Conservation (phyloP, 345 rosid genomes). For the Aurinia saxatilis region DNA sequence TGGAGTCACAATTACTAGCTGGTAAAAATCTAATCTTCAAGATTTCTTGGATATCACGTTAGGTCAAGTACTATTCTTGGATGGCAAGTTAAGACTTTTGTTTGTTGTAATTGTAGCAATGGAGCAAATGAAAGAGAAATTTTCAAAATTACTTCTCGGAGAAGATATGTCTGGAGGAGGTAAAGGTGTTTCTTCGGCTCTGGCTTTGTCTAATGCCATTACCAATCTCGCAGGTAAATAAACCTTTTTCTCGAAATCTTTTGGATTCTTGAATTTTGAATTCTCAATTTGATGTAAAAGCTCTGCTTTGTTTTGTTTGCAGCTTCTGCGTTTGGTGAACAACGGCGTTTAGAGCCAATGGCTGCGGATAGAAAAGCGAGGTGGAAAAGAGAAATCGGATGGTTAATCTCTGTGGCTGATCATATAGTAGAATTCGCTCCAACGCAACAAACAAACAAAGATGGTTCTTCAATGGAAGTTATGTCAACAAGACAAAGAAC, state of each 20-base stretch:
- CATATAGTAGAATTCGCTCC: conserved; percentile 66
- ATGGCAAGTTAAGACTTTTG: not conserved
- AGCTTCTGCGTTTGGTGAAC: conserved; percentile 49
- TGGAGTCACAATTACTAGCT: conserved; percentile 29
- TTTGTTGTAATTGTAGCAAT: conserved; percentile 32
- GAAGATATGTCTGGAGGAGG: conserved; percentile 88
- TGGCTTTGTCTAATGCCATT: conserved; percentile 57
- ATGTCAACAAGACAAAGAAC: conserved; percentile 75
- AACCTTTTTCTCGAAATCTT: too few species aligned
- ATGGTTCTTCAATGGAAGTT: conserved; percentile 59
- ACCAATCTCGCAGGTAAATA: too few species aligned
- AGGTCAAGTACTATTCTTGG: not conserved
- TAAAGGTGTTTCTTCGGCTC: conserved; percentile 71
- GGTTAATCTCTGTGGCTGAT: conserved; percentile 66
- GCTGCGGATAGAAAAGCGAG: conserved; percentile 42
- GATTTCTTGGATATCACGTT: not conserved
- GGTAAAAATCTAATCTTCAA: conserved; percentile 12
- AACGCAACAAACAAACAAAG: conserved; percentile 52
- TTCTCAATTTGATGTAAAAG: too few species aligned
- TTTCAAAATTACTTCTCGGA: conserved; percentile 57
- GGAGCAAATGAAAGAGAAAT: conserved; percentile 62
- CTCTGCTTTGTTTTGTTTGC: too few species aligned
- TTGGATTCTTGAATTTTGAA: too few species aligned
- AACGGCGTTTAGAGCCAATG: conserved; percentile 56
- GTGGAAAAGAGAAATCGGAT: conserved; percentile 63